Percentiles rank a stretch among this genome's conserved stretches.
Conservation (phyloP, 768 basidiomycete genomes). For the Amanita inopinata region DNA sequence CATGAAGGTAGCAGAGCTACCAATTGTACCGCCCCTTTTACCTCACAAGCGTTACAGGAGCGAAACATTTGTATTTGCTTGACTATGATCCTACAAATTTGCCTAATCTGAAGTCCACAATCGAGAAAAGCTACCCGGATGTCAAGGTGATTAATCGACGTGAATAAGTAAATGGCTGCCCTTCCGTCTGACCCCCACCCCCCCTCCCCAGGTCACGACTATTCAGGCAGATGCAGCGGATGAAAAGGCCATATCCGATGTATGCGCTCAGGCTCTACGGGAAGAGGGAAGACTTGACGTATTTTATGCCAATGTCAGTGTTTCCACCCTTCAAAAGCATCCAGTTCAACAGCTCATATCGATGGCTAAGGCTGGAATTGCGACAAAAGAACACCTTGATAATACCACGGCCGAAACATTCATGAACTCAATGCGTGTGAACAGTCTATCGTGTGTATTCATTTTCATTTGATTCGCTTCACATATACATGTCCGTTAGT, state of each 20-base stretch:
- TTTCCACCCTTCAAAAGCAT: background rate
- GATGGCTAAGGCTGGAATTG: slow-evolving; percentile 54
- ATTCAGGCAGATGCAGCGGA: slow-evolving; percentile 80
- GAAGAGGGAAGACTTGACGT: slow-evolving; percentile 87
- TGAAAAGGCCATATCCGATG: slow-evolving; percentile 50
- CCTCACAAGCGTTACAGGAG: slow-evolving; percentile 36
- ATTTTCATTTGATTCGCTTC: background rate
- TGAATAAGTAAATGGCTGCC: slow-evolving; percentile 2
- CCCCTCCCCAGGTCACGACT: slow-evolving; percentile 72
- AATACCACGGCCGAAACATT: slow-evolving; percentile 56
- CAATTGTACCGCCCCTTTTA: background rate
- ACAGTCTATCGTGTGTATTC: slow-evolving; percentile 42
- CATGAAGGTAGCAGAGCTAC: slow-evolving; percentile 51
- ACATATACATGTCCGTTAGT: slow-evolving; percentile 28
- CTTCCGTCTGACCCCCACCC: too few relatives aligned
- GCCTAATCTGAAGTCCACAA: slow-evolving; percentile 58
- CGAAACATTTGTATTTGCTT: slow-evolving; percentile 66
- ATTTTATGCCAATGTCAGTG: slow-evolving; percentile 86
- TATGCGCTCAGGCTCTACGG: slow-evolving; percentile 63
- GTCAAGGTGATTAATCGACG: slow-evolving; percentile 53
- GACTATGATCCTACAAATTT: slow-evolving; percentile 62
- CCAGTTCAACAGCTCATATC: background rate
- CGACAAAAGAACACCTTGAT: slow-evolving; percentile 31
- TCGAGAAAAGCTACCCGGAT: slow-evolving; percentile 59
- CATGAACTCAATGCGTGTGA: slow-evolving; percentile 71